Base-by-base conservation (phyloP, 805 yeast species). In the Candida ovalis region DNA sequence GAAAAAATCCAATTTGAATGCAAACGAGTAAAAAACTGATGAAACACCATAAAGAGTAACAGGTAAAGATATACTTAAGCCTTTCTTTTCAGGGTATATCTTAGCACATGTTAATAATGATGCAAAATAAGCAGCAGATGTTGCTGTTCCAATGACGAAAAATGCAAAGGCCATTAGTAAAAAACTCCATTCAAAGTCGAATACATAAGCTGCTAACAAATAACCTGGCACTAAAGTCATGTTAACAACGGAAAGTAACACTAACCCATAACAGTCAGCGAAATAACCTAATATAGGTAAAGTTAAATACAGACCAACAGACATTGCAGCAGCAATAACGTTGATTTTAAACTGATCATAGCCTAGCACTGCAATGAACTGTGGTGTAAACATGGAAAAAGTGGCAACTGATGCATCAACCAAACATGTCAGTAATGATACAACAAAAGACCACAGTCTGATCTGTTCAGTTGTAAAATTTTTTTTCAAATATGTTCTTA, bases 1-100 rank as follows among this genome's bases (percentile, higher is more conserved):
- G 42, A 64, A 82, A 73, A 67, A 12, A 57, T 52, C 21, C 75
- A 58, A 49, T 74, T 76, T 60, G 78, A 62, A 32, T 80, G 58
- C 62, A 44, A 82, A 89, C 0, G 95, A 76, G 3, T 86, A 84
- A 42, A 90, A 64, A 44, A 91, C 70, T 2, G 95, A 78, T 3
- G 94, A 84, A 23, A 88, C 59, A 1, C 97, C 98, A 64, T 85
- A 90, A 51, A 84, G 84, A 0, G 94, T 80, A 2, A 90, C 89
- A 0, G 98, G 98, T 42, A 86, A 76, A 45, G 94, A 84, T 38
- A 91, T 88, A 21, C 96, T 86, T 46, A 91, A 64, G 2, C 95
- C 84, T 50, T 88, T 86, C 43, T 73, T 73, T 36, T 78, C 69
- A 0, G 95, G 92, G 59, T 81, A 86, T 18, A 88, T 76, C 56